These are phyloP conservation scores for Lenzites betulinus DNA, from an alignment of 768 basidiomycete species.

Conservation along the genomic window DNA sequence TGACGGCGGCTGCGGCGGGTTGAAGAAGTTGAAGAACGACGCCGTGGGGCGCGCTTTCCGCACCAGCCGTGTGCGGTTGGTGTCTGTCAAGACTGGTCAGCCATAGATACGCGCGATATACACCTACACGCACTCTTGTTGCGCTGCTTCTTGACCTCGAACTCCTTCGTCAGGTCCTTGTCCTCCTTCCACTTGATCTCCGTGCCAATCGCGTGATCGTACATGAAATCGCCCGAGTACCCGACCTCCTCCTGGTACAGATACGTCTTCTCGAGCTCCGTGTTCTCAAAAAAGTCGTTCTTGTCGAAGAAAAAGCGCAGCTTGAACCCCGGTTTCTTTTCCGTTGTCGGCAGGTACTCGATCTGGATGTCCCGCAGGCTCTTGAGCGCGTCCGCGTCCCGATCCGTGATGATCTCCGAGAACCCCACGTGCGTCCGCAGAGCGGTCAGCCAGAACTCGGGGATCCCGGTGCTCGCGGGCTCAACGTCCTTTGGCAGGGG, in stretches of 20 bases:
- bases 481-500: conserved; percentile 42
- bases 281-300: conserved; percentile 90
- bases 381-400: conserved; percentile 86
- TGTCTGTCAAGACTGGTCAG: conserved; percentile 49
- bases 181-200: conserved; percentile 98
- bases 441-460: conserved; percentile 98
- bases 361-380: conserved; percentile 78
- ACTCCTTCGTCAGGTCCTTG: conserved; percentile 95
- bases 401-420: conserved; percentile 88
- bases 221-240: conserved; percentile 96
- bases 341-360: conserved; percentile 66
- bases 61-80: conserved; percentile 79
- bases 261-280: conserved; percentile 88
- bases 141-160: conserved; percentile 98
- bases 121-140: conserved; percentile 77
- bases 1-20: conserved; percentile 71
- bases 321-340: conserved; percentile 89
- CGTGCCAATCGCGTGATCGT: conserved; percentile 90
- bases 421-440: conserved; percentile 89
- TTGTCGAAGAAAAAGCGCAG: conserved; percentile 77
- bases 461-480: conserved; percentile 56
- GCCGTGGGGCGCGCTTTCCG: conserved; percentile 88
- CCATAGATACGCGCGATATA: conserved; percentile 6
- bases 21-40: conserved; percentile 99
- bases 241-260: conserved; percentile 89